Evolutionary conservation across 2,329 filamentous ascomycete species (phyloP).

Genomic region (Sporothrix phasma): DNA sequence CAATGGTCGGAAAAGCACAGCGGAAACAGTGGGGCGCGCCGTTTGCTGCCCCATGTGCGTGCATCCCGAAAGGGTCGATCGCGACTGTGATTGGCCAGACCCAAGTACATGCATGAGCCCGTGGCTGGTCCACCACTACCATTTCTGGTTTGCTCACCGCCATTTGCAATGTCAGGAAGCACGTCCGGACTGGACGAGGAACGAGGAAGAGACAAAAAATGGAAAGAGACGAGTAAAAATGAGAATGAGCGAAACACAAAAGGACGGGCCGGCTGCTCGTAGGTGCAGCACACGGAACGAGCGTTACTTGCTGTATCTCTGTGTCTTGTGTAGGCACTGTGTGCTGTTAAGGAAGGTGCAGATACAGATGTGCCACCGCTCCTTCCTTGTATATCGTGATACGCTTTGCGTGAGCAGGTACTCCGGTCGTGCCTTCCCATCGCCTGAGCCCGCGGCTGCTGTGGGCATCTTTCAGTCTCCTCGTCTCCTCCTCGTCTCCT

Average conservation of each 20-base stretch:
- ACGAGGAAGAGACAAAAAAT: not conserved
- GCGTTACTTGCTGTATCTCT: not conserved
- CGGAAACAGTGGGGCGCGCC: conserved; percentile 10
- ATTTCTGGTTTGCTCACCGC: conserved; percentile 16
- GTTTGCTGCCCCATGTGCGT: conserved; percentile 17
- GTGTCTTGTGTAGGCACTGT: not conserved
- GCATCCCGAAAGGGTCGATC: conserved; percentile 8
- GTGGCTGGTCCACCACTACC: conserved; percentile 20
- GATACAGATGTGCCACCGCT: not conserved
- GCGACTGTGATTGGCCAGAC: conserved; percentile 13
- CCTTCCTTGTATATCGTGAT: not conserved
- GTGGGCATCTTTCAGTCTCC: not conserved
- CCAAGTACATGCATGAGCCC: conserved; percentile 18
- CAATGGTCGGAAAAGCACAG: not conserved
- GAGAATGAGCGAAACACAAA: not conserved
- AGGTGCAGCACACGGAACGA: not conserved
- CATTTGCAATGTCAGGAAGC: conserved; percentile 11
- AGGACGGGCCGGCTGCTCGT: not conserved
- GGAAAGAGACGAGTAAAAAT: not conserved
- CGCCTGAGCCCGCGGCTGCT: not conserved
- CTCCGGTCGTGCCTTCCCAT: not conserved
- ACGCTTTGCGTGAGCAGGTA: not conserved
- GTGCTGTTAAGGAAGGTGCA: not conserved
- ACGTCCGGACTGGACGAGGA: not conserved
- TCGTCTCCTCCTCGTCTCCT: not conserved